A percentile compares a stretch with the other conserved stretches of the same genome.
These are phyloP conservation scores for Clonostachys chloroleuca DNA, from an alignment of 2,329 filamentous ascomycete species.

Conservation along the genomic window DNA sequence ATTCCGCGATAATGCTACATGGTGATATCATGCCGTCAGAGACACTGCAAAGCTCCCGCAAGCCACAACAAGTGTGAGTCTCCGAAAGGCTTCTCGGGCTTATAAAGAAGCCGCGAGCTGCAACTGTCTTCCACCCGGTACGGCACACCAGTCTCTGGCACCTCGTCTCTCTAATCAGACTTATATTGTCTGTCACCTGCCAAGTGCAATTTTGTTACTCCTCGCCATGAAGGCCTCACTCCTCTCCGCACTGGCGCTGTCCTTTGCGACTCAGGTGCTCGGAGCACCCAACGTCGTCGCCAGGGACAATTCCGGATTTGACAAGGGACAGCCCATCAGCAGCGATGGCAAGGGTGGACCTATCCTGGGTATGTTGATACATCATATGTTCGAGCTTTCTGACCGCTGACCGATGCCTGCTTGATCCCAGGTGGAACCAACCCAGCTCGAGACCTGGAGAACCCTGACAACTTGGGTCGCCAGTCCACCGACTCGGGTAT, in stretches of 20 bases:
- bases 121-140: no score
- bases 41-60: no score
- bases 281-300: constrained; percentile 10
- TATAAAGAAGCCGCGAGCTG: no score
- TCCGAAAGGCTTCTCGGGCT: no score
- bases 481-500: constrained; percentile 59
- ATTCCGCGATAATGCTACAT: no score
- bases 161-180: neutral
- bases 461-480: constrained; percentile 58
- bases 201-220: neutral
- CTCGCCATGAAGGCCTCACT: constrained; percentile 6
- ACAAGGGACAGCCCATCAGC: constrained; percentile 51
- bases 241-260: constrained; percentile 4
- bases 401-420: neutral
- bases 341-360: constrained; percentile 53
- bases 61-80: no score
- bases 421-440: constrained; percentile 57
- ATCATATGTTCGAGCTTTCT: neutral
- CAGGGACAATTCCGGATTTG: constrained; percentile 27
- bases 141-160: neutral
- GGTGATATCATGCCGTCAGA: no score
- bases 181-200: neutral
- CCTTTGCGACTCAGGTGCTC: constrained; percentile 4
- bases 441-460: constrained; percentile 53
- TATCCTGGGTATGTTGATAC: constrained; percentile 43